A percentile compares a stretch with the other conserved stretches of the same genome.
These are phyloP conservation scores for Nothophaeocryptopus gaeumannii DNA, from an alignment of 2,329 filamentous ascomycete species.

Conservation along the genomic window DNA sequence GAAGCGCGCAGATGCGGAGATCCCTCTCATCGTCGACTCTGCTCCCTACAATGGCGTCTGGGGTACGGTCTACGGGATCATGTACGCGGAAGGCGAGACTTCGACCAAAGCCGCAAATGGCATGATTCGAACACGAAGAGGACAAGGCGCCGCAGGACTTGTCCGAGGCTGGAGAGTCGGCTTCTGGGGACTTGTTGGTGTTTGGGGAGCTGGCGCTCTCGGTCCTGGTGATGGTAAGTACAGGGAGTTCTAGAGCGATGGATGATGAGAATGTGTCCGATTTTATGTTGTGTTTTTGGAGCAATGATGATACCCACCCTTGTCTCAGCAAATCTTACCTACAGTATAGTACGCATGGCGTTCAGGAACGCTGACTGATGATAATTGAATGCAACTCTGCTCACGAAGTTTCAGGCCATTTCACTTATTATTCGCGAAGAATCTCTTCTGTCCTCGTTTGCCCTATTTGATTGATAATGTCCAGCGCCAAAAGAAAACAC, in stretches of 20 bases:
- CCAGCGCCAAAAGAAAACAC: too few relatives aligned
- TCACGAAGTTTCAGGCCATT: too few relatives aligned
- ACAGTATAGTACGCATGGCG: too few relatives aligned
- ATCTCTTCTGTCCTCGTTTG: too few relatives aligned
- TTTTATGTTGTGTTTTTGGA: neutral
- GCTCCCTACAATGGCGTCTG: constrained; percentile 81
- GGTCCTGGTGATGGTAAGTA: constrained; percentile 60
- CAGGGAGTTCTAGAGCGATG: constrained; percentile 32
- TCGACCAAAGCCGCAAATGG: constrained; percentile 33
- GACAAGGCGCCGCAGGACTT: constrained; percentile 66
- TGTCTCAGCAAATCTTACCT: neutral
- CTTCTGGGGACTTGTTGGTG: constrained; percentile 72
- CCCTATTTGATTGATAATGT: too few relatives aligned
- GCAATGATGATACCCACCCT: constrained; percentile 10
- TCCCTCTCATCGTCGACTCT: constrained; percentile 73
- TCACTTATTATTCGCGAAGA: too few relatives aligned
- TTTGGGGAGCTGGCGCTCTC: constrained; percentile 68
- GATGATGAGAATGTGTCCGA: neutral
- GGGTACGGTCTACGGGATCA: constrained; percentile 87
- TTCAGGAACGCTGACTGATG: too few relatives aligned
- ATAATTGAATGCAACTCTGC: too few relatives aligned
- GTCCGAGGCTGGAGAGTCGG: constrained; percentile 75
- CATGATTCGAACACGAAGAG: constrained; percentile 51
- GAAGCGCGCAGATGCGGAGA: constrained; percentile 33
- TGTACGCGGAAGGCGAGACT: constrained; percentile 72